A percentile compares a stretch with the other conserved stretches of the same genome.
phyloP scores from a whole-genome alignment of 805 yeast species.

The Torulaspora franciscae region DNA sequence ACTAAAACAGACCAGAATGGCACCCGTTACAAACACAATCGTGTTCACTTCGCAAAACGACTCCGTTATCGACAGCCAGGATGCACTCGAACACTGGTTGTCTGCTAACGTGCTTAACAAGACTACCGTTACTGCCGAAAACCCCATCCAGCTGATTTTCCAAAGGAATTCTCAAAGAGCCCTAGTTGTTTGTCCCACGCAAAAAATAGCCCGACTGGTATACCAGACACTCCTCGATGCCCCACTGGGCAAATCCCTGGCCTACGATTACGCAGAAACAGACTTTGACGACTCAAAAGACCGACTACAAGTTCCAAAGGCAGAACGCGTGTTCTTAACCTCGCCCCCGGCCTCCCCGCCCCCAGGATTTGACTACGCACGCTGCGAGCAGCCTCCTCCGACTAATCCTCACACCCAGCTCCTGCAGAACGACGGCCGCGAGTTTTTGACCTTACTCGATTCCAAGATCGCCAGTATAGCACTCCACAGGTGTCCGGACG shows the following conservation, averaged over 20 bases:
- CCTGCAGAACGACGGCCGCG: slow-evolving; percentile 8
- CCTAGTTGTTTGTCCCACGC: slow-evolving; percentile 22
- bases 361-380: slow-evolving; percentile 38
- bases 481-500: slow-evolving; percentile 18
- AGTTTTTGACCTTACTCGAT: slow-evolving; percentile 17
- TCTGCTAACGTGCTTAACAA: slow-evolving; percentile 15
- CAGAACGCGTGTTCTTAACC: slow-evolving; percentile 36
- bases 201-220: slow-evolving; percentile 2
- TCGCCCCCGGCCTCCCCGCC: slow-evolving; percentile 44
- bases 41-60: slow-evolving; percentile 20
- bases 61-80: slow-evolving; percentile 10
- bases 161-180: slow-evolving; percentile 24
- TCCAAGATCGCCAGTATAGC: slow-evolving; percentile 23
- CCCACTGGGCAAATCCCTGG: slow-evolving; percentile 5
- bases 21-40: slow-evolving; percentile 24
- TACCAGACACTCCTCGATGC: not conserved
- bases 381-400: slow-evolving; percentile 38
- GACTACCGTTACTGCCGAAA: slow-evolving; percentile 11
- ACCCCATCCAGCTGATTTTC: slow-evolving; percentile 26
- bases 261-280: slow-evolving; percentile 15
- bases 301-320: slow-evolving; percentile 35
- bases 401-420: slow-evolving; percentile 10
- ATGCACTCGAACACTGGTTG: slow-evolving; percentile 21
- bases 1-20: not conserved
- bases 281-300: slow-evolving; percentile 14